Conservation (phyloP, 441 rosid species). For the Rhodomyrtus psidioides region DNA sequence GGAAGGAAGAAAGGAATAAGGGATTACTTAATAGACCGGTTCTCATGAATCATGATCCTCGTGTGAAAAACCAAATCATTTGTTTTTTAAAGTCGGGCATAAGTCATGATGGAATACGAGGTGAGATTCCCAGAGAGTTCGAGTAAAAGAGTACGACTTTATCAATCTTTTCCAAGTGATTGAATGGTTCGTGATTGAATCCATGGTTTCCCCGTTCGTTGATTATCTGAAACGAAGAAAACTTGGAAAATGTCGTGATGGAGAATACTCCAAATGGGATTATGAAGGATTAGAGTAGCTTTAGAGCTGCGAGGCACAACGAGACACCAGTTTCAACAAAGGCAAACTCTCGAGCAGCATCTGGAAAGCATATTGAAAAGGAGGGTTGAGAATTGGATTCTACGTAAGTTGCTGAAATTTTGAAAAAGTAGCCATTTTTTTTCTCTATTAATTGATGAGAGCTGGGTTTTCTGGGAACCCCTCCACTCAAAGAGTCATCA, state of each 20-base stretch:
- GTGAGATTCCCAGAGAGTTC: not conserved
- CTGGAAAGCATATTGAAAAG: not conserved
- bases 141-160: not conserved
- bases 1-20: not conserved
- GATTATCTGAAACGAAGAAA: not conserved
- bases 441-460: not conserved
- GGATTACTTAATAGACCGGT: not conserved
- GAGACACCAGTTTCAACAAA: not conserved
- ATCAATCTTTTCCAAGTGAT: not conserved
- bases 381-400: not conserved
- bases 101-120: not conserved
- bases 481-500: not conserved
- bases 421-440: not conserved
- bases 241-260: not conserved
- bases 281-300: not conserved
- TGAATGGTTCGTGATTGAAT: not conserved
- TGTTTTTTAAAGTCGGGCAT: not conserved
- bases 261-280: not conserved
- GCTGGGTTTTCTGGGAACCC: not conserved
- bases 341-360: not conserved
- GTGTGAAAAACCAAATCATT: not conserved
- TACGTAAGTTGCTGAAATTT: not conserved
- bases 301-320: not conserved
- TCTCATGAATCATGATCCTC: not conserved
- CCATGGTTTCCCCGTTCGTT: not conserved